A percentile compares a stretch with the other conserved stretches of the same genome.
Evolutionary conservation across 2,329 filamentous ascomycete genomes (phyloP).

Genomic region (Lojkania enalia): DNA sequence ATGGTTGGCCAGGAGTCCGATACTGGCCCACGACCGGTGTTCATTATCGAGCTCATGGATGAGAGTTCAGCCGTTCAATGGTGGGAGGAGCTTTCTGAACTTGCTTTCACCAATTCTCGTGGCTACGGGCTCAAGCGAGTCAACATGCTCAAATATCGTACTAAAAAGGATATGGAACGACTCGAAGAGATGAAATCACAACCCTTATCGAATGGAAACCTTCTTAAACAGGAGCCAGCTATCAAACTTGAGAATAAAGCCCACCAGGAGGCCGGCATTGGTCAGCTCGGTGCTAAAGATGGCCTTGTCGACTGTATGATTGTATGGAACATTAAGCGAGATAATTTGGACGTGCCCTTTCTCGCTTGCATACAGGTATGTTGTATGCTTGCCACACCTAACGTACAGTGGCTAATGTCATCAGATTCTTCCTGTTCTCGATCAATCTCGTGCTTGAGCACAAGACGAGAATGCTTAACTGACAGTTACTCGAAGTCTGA

Average conservation of each 20-base stretch:
- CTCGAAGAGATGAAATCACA: conserved; percentile 29
- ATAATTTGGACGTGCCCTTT: conserved; percentile 98
- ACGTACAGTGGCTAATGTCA: conserved; percentile 11
- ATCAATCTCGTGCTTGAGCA: neutral
- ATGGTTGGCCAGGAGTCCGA: conserved; percentile 39
- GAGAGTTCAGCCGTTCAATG: conserved; percentile 93
- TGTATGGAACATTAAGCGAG: conserved; percentile 95
- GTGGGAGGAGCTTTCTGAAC: conserved; percentile 90
- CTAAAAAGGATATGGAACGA: conserved; percentile 48
- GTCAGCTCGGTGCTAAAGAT: conserved; percentile 75
- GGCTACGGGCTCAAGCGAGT: conserved; percentile 83
- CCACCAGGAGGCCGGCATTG: conserved; percentile 72
- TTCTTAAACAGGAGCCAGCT: conserved; percentile 26
- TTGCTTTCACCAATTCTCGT: conserved; percentile 89
- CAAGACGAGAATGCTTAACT: neutral
- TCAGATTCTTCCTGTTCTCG: conserved; percentile 38
- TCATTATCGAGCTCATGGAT: conserved; percentile 88
- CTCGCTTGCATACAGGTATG: conserved; percentile 97
- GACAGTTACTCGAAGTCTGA: neutral
- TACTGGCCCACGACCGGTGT: conserved; percentile 70
- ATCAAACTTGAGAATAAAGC: conserved; percentile 37
- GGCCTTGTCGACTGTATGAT: conserved; percentile 94
- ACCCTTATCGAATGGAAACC: conserved; percentile 23
- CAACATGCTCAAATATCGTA: conserved; percentile 82
- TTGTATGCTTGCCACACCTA: no score